These are phyloP conservation scores for Monilinia polystroma DNA, from an alignment of 2,329 filamentous ascomycete genomes.

Conservation along the genomic window DNA sequence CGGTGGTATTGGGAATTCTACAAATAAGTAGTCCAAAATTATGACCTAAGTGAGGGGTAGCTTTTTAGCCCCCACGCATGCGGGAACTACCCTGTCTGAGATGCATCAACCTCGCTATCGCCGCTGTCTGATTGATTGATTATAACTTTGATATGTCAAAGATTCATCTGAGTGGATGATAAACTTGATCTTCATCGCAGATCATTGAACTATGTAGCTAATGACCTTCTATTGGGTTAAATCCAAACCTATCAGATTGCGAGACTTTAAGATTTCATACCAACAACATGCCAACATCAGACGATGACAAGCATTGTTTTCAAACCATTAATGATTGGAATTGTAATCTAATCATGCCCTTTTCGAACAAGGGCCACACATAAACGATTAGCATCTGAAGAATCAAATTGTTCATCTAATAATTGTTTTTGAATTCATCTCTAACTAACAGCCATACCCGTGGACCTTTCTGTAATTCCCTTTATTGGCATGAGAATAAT, in stretches of 20 bases:
- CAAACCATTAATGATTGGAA: too few relatives aligned
- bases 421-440: too few relatives aligned
- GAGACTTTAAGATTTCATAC: neutral
- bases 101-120: slow-evolving; percentile 4
- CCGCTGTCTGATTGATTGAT: slow-evolving; percentile 20
- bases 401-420: too few relatives aligned
- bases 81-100: neutral
- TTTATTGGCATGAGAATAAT: too few relatives aligned
- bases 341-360: too few relatives aligned
- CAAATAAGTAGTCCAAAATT: slow-evolving; percentile 1
- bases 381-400: too few relatives aligned
- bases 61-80: slow-evolving; percentile 1
- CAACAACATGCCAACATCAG: too few relatives aligned
- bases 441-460: too few relatives aligned
- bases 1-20: neutral
- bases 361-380: too few relatives aligned
- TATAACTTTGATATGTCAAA: neutral
- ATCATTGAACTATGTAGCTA: neutral
- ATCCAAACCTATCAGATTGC: neutral
- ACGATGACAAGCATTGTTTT: too few relatives aligned
- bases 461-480: too few relatives aligned
- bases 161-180: neutral
- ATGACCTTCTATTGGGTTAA: neutral
- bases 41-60: slow-evolving; percentile 19
- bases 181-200: neutral